A percentile compares a stretch with the other conserved stretches of the same genome.
These are phyloP conservation scores for Coelastrella sp. DNA, from an alignment of 139 green algal genomes.

Conservation along the genomic window DNA sequence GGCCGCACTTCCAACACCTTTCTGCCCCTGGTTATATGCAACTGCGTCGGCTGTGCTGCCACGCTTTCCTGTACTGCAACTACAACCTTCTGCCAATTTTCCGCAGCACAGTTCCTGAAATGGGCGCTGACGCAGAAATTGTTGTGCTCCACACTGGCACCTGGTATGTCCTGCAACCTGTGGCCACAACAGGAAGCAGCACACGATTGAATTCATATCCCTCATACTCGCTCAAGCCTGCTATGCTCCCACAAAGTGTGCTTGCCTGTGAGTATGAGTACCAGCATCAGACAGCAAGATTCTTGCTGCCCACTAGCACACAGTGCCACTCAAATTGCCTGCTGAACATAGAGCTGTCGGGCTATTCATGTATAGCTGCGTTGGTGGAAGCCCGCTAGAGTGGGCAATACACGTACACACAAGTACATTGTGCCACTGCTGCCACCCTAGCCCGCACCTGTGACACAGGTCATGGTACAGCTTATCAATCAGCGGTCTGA, in stretches of 20 bases:
- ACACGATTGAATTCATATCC: background rate
- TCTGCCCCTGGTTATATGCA: conserved; percentile 85
- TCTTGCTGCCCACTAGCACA: too few relatives aligned
- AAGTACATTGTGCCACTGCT: too few relatives aligned
- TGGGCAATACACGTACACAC: too few relatives aligned
- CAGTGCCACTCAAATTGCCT: too few relatives aligned
- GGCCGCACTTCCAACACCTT: conserved; percentile 97
- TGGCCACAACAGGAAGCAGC: background rate
- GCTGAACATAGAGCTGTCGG: too few relatives aligned
- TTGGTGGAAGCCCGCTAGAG: too few relatives aligned
- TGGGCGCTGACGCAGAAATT: conserved; percentile 96
- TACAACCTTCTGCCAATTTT: conserved; percentile 76
- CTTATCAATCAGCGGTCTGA: conserved; percentile 86
- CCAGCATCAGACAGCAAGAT: too few relatives aligned
- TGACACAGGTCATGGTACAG: conserved; percentile 70
- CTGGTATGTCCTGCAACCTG: conserved; percentile 79
- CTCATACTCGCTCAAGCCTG: too few relatives aligned
- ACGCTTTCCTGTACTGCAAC: conserved; percentile 68
- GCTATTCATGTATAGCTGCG: too few relatives aligned
- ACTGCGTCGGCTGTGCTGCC: conserved; percentile 46
- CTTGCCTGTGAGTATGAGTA: too few relatives aligned
- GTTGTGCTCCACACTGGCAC: conserved; percentile 96
- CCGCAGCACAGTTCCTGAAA: conserved; percentile 89
- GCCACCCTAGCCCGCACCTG: background rate
- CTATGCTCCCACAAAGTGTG: too few relatives aligned